A percentile compares a stretch with the other conserved stretches of the same genome.
Conservation (phyloP, 2,329 filamentous ascomycete genomes). For the Epichloe hybrida region DNA sequence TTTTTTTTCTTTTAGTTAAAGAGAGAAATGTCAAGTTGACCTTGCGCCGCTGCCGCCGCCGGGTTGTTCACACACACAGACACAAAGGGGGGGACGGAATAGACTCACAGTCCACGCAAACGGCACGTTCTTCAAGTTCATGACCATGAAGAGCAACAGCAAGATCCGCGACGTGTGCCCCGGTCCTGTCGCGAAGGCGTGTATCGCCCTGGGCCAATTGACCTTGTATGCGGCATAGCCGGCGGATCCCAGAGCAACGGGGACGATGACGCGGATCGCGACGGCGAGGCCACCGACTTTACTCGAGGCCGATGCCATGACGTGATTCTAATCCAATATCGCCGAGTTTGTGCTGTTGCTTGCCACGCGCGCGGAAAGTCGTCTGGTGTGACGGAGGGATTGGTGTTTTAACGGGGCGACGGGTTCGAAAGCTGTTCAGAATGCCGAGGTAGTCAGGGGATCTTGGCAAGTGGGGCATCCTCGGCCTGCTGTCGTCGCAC, state of each 20-base stretch:
- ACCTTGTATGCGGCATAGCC: slow-evolving; percentile 34
- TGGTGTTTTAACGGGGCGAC: too few species aligned
- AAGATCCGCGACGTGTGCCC: slow-evolving; percentile 39
- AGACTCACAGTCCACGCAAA: slow-evolving; percentile 59
- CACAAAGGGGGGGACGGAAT: background rate
- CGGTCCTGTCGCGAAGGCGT: slow-evolving; percentile 38
- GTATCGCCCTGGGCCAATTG: slow-evolving; percentile 25
- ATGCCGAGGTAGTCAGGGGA: too few species aligned
- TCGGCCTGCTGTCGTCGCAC: too few species aligned
- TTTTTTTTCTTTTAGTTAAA: background rate
- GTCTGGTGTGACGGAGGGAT: background rate
- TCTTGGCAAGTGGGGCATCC: too few species aligned
- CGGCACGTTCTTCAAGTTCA: slow-evolving; percentile 64
- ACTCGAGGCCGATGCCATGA: slow-evolving; percentile 19
- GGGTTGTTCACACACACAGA: background rate
- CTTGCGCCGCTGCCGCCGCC: too few species aligned
- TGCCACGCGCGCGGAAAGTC: background rate
- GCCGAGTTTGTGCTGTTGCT: background rate
- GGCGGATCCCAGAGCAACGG: slow-evolving; percentile 27
- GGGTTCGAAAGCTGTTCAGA: too few species aligned
- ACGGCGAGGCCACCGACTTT: slow-evolving; percentile 21
- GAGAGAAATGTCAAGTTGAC: background rate
- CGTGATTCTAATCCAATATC: background rate
- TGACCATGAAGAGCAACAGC: slow-evolving; percentile 39
- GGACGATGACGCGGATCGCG: slow-evolving; percentile 27